Evolutionary conservation across 352 stramenopile genomes (phyloP), one percentile per base, ranked within the genome.

Genomic region (Halophytophthora batemanensis): DNA sequence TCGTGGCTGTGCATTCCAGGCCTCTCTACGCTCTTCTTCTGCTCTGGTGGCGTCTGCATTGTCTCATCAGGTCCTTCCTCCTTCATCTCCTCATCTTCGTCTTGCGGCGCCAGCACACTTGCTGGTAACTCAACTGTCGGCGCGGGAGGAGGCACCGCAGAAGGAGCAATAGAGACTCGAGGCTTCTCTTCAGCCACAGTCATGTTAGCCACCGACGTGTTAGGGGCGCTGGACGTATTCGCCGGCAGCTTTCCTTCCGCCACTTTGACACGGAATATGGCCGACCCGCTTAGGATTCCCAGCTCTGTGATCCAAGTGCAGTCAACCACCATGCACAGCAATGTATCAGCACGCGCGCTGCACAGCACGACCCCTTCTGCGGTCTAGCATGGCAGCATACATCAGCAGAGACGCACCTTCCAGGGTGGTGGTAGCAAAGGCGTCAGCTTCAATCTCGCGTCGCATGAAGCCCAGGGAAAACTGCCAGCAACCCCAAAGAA

Each of bases 391-490:
- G 8, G 53, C 4, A 35, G 11, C 28, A 8, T 5, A 14, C 13
- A 53, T 43, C 38, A 17, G 12, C 2, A 39, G 14, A 36, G 41
- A 42, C 21, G 11, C 21, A 92, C 82, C 79, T 81, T 84, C 70
- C 13, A 95, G 42, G 12, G 76, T 91, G 6, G 74, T 86, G 39
- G 66, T 72, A 10, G 56, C 40, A 34, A 95, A 88, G 17, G 66
- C 59, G 40, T 70, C 48, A 15, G 45, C 61, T 8, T 56, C 25
- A 34, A 95, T 86, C 53, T 93, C 81, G 1, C 74, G 71, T 29
- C 86, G 85, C 61, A 95, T 59, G 41, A 87, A 95, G 36, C 66
- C 84, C n/a, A 95, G 55, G 11, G 70, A 77, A 59, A 93, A 91
- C 78, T 89, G 41, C 10, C 23, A 58, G 12, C 34, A 17, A 60